These are phyloP conservation scores for Kwoniella bestiolae DNA, from an alignment of 768 basidiomycete genomes.

Conservation along the genomic window DNA sequence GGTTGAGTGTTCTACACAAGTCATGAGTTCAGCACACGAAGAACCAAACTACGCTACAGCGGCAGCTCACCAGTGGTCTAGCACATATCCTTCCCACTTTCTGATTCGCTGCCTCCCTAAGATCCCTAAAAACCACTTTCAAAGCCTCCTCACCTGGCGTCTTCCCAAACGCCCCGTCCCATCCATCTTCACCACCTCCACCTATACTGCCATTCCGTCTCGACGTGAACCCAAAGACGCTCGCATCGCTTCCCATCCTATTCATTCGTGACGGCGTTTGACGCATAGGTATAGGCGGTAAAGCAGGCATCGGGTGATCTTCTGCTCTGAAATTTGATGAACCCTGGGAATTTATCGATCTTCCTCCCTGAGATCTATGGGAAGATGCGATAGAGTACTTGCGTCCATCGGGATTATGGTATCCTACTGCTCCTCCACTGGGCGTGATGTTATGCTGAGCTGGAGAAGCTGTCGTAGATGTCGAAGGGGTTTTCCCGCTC, in stretches of 20 bases:
- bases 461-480: slow-evolving; percentile 22
- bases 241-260: slow-evolving; percentile 44
- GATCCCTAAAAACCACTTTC: slow-evolving; percentile 84
- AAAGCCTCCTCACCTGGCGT: slow-evolving; percentile 87
- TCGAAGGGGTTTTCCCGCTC: slow-evolving; percentile 17
- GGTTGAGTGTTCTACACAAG: slow-evolving; percentile 68
- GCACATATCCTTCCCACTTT: slow-evolving; percentile 78
- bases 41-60: not conserved
- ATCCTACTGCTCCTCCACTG: not conserved
- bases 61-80: slow-evolving; percentile 66
- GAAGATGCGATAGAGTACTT: slow-evolving; percentile 46
- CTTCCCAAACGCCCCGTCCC: slow-evolving; percentile 70
- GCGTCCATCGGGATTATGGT: slow-evolving; percentile 28
- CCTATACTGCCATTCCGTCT: slow-evolving; percentile 38
- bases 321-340: slow-evolving; percentile 43
- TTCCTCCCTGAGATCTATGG: slow-evolving; percentile 36
- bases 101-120: slow-evolving; percentile 75
- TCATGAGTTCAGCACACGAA: not conserved
- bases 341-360: slow-evolving; percentile 40
- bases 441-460: slow-evolving; percentile 14
- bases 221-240: slow-evolving; percentile 28
- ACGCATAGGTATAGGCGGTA: slow-evolving; percentile 47
- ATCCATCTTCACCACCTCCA: slow-evolving; percentile 63
- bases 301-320: slow-evolving; percentile 42
- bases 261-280: slow-evolving; percentile 37